A percentile compares a stretch with the other conserved stretches of the same genome.
These are phyloP conservation scores for Penicillium lividum DNA, from an alignment of 495 filamentous ascomycete species.

Conservation along the genomic window DNA sequence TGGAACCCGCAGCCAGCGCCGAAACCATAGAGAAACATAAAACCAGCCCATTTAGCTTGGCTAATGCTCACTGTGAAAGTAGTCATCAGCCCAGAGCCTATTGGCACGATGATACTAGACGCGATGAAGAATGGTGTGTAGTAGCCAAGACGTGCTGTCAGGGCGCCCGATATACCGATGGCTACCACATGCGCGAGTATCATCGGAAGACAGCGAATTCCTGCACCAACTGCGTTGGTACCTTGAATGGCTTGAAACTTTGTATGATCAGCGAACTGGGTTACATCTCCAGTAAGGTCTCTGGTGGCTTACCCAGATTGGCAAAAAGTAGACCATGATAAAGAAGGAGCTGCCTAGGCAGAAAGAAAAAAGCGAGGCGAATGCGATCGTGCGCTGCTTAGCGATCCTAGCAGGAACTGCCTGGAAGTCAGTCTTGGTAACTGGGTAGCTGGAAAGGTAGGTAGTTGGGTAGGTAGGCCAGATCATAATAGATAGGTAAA, in stretches of 20 bases:
- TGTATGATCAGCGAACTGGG: background rate
- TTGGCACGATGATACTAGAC: slow-evolving; percentile 25
- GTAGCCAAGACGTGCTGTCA: slow-evolving; percentile 30
- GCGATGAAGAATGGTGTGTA: slow-evolving; percentile 41
- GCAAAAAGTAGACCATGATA: slow-evolving; percentile 58
- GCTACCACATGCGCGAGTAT: slow-evolving; percentile 21
- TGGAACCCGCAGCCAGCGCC: slow-evolving; percentile 41
- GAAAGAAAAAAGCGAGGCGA: slow-evolving; percentile 16
- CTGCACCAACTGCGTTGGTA: slow-evolving; percentile 28
- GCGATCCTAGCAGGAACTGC: slow-evolving; percentile 35
- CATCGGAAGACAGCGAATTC: slow-evolving; percentile 24
- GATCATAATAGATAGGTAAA: too few species aligned
- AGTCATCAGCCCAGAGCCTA: slow-evolving; percentile 39
- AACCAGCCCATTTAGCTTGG: slow-evolving; percentile 33
- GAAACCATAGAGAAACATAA: slow-evolving; percentile 39
- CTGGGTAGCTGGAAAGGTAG: too few species aligned
- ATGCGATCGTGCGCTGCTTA: slow-evolving; percentile 28
- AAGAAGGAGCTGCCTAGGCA: slow-evolving; percentile 14
- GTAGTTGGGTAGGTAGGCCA: too few species aligned
- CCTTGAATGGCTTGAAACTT: slow-evolving; percentile 39
- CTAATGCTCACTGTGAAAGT: slow-evolving; percentile 24
- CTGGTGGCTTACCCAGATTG: slow-evolving; percentile 52
- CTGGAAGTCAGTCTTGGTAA: background rate
- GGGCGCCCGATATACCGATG: slow-evolving; percentile 19
- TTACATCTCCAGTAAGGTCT: background rate